Conservation (phyloP, 352 stramenopile species). For the Globisporangium iwayamae region DNA sequence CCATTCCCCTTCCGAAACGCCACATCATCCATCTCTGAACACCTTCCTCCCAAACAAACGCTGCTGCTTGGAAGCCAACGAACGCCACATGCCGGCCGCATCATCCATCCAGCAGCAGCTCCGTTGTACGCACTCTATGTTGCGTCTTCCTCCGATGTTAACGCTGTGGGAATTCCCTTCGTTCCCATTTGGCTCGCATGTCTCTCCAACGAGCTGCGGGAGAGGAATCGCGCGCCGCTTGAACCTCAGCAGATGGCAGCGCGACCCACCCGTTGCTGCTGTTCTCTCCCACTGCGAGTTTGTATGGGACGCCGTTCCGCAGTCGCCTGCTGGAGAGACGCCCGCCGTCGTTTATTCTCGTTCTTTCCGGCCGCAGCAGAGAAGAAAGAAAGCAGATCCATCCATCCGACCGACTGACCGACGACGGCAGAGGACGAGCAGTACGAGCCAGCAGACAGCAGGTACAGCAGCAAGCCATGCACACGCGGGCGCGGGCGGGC, state of each 20-base stretch:
- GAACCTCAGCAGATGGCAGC: conserved; percentile 4
- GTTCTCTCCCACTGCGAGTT: conserved; percentile 5
- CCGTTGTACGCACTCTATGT: too few species aligned
- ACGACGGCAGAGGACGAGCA: neutral
- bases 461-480: neutral
- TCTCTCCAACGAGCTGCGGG: neutral
- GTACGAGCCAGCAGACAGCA: neutral
- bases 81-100: too few species aligned
- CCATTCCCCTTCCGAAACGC: too few species aligned
- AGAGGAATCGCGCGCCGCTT: neutral
- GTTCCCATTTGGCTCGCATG: too few species aligned
- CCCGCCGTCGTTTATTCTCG: neutral
- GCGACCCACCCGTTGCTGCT: neutral
- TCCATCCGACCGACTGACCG: neutral
- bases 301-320: neutral
- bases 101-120: too few species aligned
- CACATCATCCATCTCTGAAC: too few species aligned
- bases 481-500: neutral
- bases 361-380: neutral
- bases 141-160: too few species aligned
- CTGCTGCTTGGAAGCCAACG: too few species aligned
- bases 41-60: too few species aligned
- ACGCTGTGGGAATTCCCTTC: too few species aligned
- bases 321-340: neutral
- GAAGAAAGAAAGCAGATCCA: neutral